Evolutionary conservation across 164 flowering plant genomes (phyloP), one percentile per base, ranked within the genome.

Genomic region (Vitis rupestris): DNA sequence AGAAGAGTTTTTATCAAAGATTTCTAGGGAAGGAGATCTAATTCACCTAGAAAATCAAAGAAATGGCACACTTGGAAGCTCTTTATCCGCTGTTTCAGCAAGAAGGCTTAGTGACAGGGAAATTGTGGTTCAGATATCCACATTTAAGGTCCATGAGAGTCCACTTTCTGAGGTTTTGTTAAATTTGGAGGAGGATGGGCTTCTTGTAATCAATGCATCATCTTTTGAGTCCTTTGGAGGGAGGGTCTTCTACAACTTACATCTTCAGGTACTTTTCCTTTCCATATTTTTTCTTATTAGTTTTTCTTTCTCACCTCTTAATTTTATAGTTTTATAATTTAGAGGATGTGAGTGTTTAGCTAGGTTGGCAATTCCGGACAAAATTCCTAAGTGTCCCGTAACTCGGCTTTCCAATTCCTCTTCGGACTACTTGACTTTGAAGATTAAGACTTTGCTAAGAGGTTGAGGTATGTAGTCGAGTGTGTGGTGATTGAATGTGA

Each of bases 101-200:
- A 82, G 48, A 58, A 65, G 37, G 50, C 30, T 85, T 0, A 78
- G 73, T 37, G 89, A 87, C 3, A 63, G 53, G 23, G 90, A 91
- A 72, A 59, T 89, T 48, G 58, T 75, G 44, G 47, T 85, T 69
- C 90, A 90, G 44, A 82, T 86, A 55, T 85, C 82, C 29, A 63
- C 76, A 10, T 27, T 8, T 1, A 72, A 70, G 37, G 8, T 30
- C 3, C 68, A 69, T 9, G 70, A 68, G 14, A 63, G 19, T 54
- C 68, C 76, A 19, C 50, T 86, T 12, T 80, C 84, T 66, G 65
- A 78, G 48, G 70, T 80, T 67, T 61, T 86, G 12, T 58, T 50
- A 12, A 54, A 53, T 31, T 71, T 88, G 76, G 88, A 88, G 63
- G 57, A 73, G 11, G 82, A 81, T 8, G 88, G 86, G 3, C 74